Base-by-base conservation (phyloP, 1,284 basidiomycete genomes). In the Irpex sp. region DNA sequence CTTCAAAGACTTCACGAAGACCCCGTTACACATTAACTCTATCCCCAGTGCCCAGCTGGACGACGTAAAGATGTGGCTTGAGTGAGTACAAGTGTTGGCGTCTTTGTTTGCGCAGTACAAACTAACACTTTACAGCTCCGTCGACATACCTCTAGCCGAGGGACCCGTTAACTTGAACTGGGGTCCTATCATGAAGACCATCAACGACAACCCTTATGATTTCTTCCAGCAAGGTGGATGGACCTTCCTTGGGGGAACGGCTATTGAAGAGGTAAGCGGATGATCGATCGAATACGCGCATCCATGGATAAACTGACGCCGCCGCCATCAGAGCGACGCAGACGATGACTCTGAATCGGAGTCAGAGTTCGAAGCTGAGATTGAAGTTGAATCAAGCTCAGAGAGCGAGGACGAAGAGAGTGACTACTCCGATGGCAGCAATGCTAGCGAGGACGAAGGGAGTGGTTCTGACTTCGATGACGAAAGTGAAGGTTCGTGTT, bases 91-190 rank as follows among this genome's bases (percentile, higher is more conserved):
- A 0, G 50, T 15, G 59, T 31, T 68, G 37, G 39, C 2, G 17
- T 1, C 3, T 31, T 43, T 11, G 37, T n/a, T 3, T 19, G 46
- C 33, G 11, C 53, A 21, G 13, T 47, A 37, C 26, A 21, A 46
- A 26, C 15, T 33, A 33, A 35, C n/a, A 9, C 60, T 57, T 57
- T 63, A 33, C 65, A 96, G 94, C 74, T 97, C 94, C 9, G 95
- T 97, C 61, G 97, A 99, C 75, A 97, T 99, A 63, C 91, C 96
- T 13, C 87, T 98, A 76, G 94, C 93, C 54, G 97, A 98, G 77
- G 94, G 97, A 8, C 94, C 95, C 1, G 95, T 99, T 78, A 99
- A 99, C 77, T 81, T 98, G 76, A 97, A 98, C 73, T 99, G 97
- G 97, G 89, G 90, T 15, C 93, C 93, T 3, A 98, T 99, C 74